Evolutionary conservation across 352 stramenopile species (phyloP), one percentile per base, ranked within the genome.

Genomic region (Pythium biforme): DNA sequence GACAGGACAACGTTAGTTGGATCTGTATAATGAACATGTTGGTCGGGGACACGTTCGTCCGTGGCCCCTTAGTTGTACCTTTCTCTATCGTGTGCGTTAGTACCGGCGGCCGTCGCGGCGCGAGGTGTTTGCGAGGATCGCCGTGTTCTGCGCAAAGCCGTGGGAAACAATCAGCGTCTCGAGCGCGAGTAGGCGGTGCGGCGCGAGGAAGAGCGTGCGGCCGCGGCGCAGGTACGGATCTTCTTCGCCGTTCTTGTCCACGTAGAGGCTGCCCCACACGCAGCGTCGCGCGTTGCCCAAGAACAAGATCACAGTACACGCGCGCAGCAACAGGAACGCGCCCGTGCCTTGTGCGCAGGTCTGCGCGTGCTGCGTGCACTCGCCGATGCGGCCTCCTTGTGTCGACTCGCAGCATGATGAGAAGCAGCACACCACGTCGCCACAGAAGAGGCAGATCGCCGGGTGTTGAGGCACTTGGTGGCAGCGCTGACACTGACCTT

Each of bases 191-290:
- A 77, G 66, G 2, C 85, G 83, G 26, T 72, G 79, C 7, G 69
- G n/a, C 45, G 86, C 79, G 26, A 92, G 69, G 54, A 85, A 89
- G 54, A 94, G 46, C 45, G 85, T 87, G 68, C 89, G 89, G 40
- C 85, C 85, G 9, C 85, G 78, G 23, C 85, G 77, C 49, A 94
- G 62, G 31, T 94, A 92, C 41, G 80, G 78, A 49, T 94, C 85
- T 63, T 94, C 85, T 73, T 94, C 85, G 50, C 81, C 83, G 53
- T 94, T 94, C 66, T 88, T 89, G 74, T 94, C 85, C 31, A 94
- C 76, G 61, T 94, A 92, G 33, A 94, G 60, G 66, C 79, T 90
- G 19, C 83, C 85, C 83, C 85, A 94, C 15, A 94, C 82, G 45
- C 85, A 92, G 40, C 85, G 81, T 2, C 83, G 72, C 65, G 89